A percentile compares a stretch with the other conserved stretches of the same genome.
Evolutionary conservation across 306 rosid genomes (phyloP).

Genomic region (Ammopiptanthus mongolicus): DNA sequence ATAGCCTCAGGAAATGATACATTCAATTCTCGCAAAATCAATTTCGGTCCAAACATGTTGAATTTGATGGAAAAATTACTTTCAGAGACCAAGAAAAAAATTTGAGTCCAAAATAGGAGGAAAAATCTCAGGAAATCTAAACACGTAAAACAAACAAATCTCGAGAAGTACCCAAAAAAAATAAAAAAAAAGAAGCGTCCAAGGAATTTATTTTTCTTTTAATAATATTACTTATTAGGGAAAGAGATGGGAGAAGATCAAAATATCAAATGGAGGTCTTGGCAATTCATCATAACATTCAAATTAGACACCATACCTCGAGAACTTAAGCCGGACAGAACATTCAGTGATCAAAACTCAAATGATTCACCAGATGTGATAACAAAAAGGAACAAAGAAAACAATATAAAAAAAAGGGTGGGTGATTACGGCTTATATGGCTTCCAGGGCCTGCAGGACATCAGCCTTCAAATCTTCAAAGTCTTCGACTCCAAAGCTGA

Average conservation of each 20-base stretch:
- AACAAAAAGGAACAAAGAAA: neutral
- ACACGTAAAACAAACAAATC: too few relatives aligned
- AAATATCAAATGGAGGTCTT: neutral
- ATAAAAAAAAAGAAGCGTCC: neutral
- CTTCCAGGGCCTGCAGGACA: conserved; percentile 64
- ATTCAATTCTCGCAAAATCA: neutral
- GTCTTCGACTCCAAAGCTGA: conserved; percentile 85
- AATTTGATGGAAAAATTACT: neutral
- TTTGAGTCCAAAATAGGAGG: neutral
- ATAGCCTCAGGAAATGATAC: too few relatives aligned
- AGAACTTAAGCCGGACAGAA: neutral
- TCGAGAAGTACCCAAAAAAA: too few relatives aligned
- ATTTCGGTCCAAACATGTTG: neutral
- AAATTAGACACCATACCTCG: neutral
- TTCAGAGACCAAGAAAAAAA: neutral
- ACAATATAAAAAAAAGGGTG: neutral
- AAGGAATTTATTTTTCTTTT: neutral
- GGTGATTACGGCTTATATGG: conserved; percentile 32
- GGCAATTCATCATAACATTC: neutral
- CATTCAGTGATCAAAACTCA: conserved; percentile 18
- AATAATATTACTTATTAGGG: neutral
- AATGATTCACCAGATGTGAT: neutral
- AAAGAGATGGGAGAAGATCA: neutral
- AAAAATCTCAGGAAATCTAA: too few relatives aligned
- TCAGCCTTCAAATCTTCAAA: conserved; percentile 67